phyloP scores from a whole-genome alignment of 768 basidiomycete species.

The Plicaturopsis crispa region DNA sequence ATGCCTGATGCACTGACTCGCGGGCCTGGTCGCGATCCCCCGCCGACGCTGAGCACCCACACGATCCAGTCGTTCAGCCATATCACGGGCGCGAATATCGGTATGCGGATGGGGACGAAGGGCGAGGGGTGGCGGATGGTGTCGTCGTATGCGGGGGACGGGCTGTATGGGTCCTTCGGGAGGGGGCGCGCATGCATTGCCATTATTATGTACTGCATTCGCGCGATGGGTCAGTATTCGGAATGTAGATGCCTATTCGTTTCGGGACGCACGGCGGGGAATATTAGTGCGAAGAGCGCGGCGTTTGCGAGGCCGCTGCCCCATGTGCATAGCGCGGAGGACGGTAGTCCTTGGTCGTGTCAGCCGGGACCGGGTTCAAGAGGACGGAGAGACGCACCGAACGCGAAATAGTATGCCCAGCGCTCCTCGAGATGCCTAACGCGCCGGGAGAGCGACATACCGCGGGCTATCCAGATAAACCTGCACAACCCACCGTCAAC shows the following conservation, averaged over 20 bases:
- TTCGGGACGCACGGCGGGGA: constrained; percentile 56
- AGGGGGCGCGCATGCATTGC: constrained; percentile 71
- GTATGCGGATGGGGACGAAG: constrained; percentile 72
- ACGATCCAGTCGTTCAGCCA: constrained; percentile 70
- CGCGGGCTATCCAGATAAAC: constrained; percentile 74
- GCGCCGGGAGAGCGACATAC: constrained; percentile 58
- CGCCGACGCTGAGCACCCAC: constrained; percentile 49
- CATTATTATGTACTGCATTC: constrained; percentile 81
- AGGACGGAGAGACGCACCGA: constrained; percentile 38
- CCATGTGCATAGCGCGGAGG: constrained; percentile 65
- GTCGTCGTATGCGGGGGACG: constrained; percentile 28
- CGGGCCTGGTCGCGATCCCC: constrained; percentile 13
- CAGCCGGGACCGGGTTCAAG: constrained; percentile 2
- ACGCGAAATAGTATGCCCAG: constrained; percentile 85
- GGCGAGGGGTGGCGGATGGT: constrained; percentile 62
- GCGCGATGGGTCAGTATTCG: constrained; percentile 1
- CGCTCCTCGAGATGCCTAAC: constrained; percentile 77
- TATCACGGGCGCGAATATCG: constrained; percentile 67
- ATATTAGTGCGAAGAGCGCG: constrained; percentile 77
- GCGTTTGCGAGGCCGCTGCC: constrained; percentile 72
- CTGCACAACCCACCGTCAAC: constrained; percentile 28
- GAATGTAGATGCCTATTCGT: not conserved
- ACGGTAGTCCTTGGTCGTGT: constrained; percentile 48
- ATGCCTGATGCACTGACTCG: too few species aligned
- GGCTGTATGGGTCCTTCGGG: constrained; percentile 71